phyloP scores from a whole-genome alignment of 495 filamentous ascomycete species.

The Aspergillus indologenus region DNA sequence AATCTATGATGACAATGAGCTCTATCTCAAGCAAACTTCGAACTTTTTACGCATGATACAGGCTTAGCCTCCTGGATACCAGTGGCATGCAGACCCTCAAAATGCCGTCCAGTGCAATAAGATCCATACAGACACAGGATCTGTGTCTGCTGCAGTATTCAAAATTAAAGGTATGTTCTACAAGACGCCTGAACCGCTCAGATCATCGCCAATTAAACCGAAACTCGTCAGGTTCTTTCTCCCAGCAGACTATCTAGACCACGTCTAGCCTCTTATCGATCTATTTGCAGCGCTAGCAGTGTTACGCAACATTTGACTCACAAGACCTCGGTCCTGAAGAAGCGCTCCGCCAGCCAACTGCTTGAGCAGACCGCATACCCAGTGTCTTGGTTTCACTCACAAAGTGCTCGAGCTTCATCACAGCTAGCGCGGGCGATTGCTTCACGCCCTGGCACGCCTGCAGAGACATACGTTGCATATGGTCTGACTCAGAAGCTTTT shows the following conservation, averaged over 20 bases:
- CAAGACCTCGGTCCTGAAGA: background rate
- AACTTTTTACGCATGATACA: background rate
- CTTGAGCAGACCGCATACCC: constrained; percentile 1
- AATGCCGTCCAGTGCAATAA: background rate
- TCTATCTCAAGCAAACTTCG: background rate
- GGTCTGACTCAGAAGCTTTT: constrained; percentile 74
- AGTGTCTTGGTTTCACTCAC: background rate
- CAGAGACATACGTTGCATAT: constrained; percentile 73
- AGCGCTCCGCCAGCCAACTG: background rate
- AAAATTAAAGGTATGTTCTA: constrained; percentile 11
- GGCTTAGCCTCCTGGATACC: background rate
- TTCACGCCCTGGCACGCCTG: constrained; percentile 38
- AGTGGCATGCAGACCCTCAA: background rate
- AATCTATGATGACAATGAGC: background rate
- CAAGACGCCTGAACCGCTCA: background rate
- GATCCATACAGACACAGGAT: background rate
- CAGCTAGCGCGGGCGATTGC: constrained; percentile 33
- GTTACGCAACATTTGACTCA: background rate
- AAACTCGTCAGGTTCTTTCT: background rate
- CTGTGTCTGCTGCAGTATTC: constrained; percentile 1
- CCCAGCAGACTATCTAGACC: background rate
- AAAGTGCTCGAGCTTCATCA: constrained; percentile 21
- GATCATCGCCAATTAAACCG: background rate
- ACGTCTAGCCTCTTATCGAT: background rate
- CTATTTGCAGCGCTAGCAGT: background rate